Base-by-base conservation (phyloP, 1,284 basidiomycete species). In the Rhodotorula sp. region DNA sequence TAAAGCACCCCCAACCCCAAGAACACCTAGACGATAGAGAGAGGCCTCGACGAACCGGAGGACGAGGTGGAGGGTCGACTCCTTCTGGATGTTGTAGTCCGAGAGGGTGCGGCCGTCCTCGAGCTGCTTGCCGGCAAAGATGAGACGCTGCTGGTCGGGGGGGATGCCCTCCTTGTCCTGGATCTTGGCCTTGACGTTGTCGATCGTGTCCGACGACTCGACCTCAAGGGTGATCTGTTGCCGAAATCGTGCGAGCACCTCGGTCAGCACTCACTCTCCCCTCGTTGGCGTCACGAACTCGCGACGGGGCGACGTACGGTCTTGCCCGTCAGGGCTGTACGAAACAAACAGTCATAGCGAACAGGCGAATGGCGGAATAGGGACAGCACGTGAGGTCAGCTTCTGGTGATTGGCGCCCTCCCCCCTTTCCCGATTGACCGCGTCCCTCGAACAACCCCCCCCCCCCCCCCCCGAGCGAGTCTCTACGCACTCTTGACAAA, bases 31-130 rank as follows among this genome's bases (percentile, higher is more conserved):
- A 33, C 33, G 33, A 33, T 4, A 33, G 33, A 33, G 33, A 33
- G 42, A 29, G 22, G 0, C 29, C 1, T 22, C 24, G 77, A 81
- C 88, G 77, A 75, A 90, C 88, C 94, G 92, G 82, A 98, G 91
- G 77, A 97, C 94, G 77, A 97, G 86, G 84, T 98, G 95, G 77
- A 98, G 90, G 56, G 95, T 98, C 26, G 91, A 94, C 85, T 98
- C 95, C 86, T 98, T 98, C 86, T 99, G 95, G 84, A 96, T 96
- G 86, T 95, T 95, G 86, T 96, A 96, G 85, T 96, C 94, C 78
- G 86, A 89, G 70, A 96, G 86, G 55, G 93, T 96, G 79, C 93
- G 90, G 72, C 94, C 94, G 82, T 97, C 94, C 84, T 96, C 94
- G 77, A 97, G 89, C 83, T 95, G 93, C 87, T 95, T 95, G 77